Conservation (phyloP, 2,329 filamentous ascomycete species). For the Microdochium paspali region DNA sequence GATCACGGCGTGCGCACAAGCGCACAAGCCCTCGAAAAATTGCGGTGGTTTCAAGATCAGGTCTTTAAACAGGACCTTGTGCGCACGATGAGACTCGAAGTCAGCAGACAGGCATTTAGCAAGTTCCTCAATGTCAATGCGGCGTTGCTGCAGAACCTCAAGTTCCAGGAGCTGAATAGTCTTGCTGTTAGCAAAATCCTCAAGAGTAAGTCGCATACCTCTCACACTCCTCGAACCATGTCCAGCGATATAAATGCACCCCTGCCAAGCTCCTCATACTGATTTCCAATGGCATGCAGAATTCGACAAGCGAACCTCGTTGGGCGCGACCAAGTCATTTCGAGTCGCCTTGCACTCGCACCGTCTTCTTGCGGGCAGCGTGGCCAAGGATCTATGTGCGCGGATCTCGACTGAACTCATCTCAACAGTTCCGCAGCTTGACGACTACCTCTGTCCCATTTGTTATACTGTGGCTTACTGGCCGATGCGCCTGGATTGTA, state of each 20-base stretch:
- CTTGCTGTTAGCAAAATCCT: constrained; percentile 73
- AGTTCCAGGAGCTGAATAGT: constrained; percentile 78
- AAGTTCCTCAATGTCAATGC: constrained; percentile 66
- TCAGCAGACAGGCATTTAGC: constrained; percentile 55
- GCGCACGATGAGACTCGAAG: constrained; percentile 53
- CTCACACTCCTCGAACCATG: background rate
- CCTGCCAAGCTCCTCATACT: constrained; percentile 7
- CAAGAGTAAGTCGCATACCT: constrained; percentile 51
- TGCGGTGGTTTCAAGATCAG: constrained; percentile 64
- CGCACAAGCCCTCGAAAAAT: constrained; percentile 53
- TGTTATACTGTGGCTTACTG: constrained; percentile 74
- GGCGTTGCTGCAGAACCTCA: constrained; percentile 67
- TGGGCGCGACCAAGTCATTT: constrained; percentile 58
- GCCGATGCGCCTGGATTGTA: constrained; percentile 67
- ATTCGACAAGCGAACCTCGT: constrained; percentile 76
- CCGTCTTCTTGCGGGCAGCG: constrained; percentile 52
- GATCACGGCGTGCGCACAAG: constrained; percentile 61
- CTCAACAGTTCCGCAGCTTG: constrained; percentile 66
- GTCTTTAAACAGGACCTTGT: constrained; percentile 50
- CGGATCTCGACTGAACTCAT: constrained; percentile 66
- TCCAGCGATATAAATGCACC: too few relatives aligned
- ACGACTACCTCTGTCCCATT: constrained; percentile 76
- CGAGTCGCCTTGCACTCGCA: constrained; percentile 48
- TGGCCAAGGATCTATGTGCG: constrained; percentile 68
- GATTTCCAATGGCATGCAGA: constrained; percentile 33